Evolutionary conservation across 179 eudicot genomes (phyloP).

Genomic region (Beta macrorhiza): DNA sequence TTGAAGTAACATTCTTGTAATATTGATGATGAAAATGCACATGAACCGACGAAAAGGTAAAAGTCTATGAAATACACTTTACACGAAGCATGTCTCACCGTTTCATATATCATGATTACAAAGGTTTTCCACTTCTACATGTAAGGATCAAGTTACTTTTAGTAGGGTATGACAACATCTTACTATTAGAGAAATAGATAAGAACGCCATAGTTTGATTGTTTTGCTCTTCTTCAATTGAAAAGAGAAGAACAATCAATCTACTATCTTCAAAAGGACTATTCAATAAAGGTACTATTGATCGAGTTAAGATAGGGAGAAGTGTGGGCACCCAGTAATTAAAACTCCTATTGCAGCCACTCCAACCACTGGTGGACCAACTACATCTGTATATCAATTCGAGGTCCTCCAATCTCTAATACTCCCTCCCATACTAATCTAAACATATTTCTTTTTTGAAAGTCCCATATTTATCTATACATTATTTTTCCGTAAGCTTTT

Average conservation of each 20-base stretch:
- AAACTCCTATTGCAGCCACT: neutral
- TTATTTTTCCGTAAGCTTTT: too few species aligned
- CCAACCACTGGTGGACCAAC: slow-evolving; percentile 16
- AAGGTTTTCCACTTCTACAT: neutral
- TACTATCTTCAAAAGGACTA: slow-evolving; percentile 9
- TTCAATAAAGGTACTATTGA: neutral
- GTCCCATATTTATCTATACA: too few species aligned
- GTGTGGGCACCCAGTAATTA: slow-evolving; percentile 9
- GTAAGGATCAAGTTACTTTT: neutral
- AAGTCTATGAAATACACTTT: neutral
- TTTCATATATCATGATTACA: neutral
- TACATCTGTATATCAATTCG: neutral
- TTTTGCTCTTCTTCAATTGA: neutral
- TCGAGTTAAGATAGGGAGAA: slow-evolving; percentile 7
- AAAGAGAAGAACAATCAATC: neutral
- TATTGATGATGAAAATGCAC: neutral
- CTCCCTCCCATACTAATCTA: too few species aligned
- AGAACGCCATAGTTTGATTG: neutral
- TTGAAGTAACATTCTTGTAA: neutral
- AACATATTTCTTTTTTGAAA: too few species aligned
- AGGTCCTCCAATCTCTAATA: neutral
- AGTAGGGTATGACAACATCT: slow-evolving; percentile 9
- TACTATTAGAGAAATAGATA: neutral
- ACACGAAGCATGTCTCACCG: neutral
- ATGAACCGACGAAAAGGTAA: slow-evolving; percentile 1